These are phyloP conservation scores for Agrocybe praecox DNA, from an alignment of 768 basidiomycete species.

Conservation along the genomic window DNA sequence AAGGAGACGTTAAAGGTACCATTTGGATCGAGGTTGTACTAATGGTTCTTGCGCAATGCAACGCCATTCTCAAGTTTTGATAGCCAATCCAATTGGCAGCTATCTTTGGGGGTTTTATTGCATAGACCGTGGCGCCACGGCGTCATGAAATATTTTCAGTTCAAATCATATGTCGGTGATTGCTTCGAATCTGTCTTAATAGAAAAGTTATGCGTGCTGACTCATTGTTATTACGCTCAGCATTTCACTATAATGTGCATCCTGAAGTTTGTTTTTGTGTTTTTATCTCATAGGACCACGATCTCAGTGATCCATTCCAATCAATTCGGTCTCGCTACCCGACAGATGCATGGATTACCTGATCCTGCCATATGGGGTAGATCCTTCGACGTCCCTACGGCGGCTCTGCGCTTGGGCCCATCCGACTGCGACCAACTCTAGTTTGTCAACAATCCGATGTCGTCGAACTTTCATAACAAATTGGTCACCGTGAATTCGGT, in stretches of 20 bases:
- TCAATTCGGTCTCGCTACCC: not conserved
- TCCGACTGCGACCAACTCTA: not conserved
- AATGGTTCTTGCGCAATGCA: no score
- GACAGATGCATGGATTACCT: no score
- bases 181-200: not conserved
- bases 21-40: no score
- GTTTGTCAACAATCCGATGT: not conserved
- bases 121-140: not conserved
- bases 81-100: not conserved
- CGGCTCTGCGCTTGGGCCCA: no score
- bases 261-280: not conserved
- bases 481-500: not conserved
- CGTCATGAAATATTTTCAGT: not conserved
- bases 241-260: not conserved
- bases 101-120: not conserved
- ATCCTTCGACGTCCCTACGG: no score
- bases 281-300: not conserved
- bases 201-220: not conserved
- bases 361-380: no score
- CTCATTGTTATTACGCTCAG: not conserved
- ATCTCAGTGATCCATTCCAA: not conserved
- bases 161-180: not conserved
- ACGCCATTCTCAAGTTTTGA: no score
- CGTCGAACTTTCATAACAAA: not conserved
- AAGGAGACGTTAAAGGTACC: no score